phyloP scores from a whole-genome alignment of 2,329 filamentous ascomycete genomes.

The Aspergillus sojae region DNA sequence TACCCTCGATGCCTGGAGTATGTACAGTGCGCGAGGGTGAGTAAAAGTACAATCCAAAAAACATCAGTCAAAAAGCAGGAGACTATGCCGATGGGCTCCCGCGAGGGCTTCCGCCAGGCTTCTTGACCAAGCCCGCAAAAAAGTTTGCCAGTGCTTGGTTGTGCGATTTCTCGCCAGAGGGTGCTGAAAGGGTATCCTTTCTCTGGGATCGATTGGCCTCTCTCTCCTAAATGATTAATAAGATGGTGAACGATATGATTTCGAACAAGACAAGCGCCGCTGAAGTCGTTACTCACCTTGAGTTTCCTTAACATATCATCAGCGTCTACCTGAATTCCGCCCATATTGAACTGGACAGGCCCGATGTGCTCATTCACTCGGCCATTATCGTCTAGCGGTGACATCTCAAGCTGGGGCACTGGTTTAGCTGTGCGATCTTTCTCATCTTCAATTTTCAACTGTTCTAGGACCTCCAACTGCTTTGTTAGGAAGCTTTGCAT shows the following conservation, averaged over 20 bases:
- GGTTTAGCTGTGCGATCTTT: constrained; percentile 41
- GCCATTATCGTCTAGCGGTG: constrained; percentile 41
- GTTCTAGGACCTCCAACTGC: constrained; percentile 76
- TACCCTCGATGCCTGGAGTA: constrained; percentile 65
- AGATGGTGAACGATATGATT: neutral
- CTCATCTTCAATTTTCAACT: constrained; percentile 59
- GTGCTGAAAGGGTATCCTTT: constrained; percentile 35
- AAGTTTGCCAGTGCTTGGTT: constrained; percentile 63
- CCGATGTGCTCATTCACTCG: constrained; percentile 79
- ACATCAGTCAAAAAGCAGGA: constrained; percentile 4
- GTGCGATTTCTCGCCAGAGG: constrained; percentile 54
- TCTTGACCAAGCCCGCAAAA: constrained; percentile 62
- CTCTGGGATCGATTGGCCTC: constrained; percentile 44
- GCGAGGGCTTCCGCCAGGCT: constrained; percentile 42
- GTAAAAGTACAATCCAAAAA: constrained; percentile 29
- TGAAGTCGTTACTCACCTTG: constrained; percentile 61
- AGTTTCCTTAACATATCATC: constrained; percentile 88
- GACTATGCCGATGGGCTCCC: constrained; percentile 38
- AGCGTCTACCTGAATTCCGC: constrained; percentile 92
- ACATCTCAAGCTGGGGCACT: constrained; percentile 39
- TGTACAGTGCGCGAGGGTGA: constrained; percentile 31
- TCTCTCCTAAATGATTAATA: constrained; percentile 39
- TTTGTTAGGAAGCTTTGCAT: constrained; percentile 75
- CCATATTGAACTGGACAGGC: constrained; percentile 96
- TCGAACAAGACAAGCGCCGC: neutral